Conservation (phyloP, 768 basidiomycete species). For the Hypholoma fasciculare region DNA sequence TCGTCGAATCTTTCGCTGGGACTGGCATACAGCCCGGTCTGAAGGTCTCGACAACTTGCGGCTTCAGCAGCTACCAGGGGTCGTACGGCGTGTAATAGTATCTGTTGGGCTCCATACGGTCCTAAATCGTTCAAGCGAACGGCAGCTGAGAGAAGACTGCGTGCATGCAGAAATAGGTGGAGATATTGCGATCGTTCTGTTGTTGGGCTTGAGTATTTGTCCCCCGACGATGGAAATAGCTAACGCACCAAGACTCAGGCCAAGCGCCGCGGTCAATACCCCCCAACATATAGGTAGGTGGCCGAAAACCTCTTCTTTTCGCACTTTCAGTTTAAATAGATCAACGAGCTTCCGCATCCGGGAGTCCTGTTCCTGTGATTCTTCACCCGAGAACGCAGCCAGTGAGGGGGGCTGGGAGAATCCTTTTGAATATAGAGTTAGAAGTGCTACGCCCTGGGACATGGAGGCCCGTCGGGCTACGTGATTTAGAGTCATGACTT, state of each 20-base stretch:
- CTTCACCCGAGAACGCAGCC: slow-evolving; percentile 19
- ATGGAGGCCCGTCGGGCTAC: slow-evolving; percentile 85
- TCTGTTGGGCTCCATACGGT: slow-evolving; percentile 89
- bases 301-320: slow-evolving; percentile 66
- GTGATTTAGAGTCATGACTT: slow-evolving; percentile 87
- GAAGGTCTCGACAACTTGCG: slow-evolving; percentile 42
- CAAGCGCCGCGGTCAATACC: slow-evolving; percentile 74
- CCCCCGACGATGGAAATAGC: not conserved
- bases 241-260: slow-evolving; percentile 63
- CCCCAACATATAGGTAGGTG: slow-evolving; percentile 95
- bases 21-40: slow-evolving; percentile 42
- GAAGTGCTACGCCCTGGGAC: slow-evolving; percentile 89
- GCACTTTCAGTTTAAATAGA: slow-evolving; percentile 64
- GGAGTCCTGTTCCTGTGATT: slow-evolving; percentile 23
- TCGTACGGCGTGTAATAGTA: slow-evolving; percentile 74
- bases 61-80: slow-evolving; percentile 62
- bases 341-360: slow-evolving; percentile 51
- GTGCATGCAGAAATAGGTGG: slow-evolving; percentile 90
- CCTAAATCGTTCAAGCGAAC: slow-evolving; percentile 91
- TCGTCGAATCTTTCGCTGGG: slow-evolving; percentile 36
- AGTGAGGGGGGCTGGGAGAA: slow-evolving; percentile 58
- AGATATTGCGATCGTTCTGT: slow-evolving; percentile 83
- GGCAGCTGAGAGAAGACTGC: slow-evolving; percentile 87
- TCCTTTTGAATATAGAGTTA: slow-evolving; percentile 85
- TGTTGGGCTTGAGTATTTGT: not conserved